phyloP scores from a whole-genome alignment of 2,329 filamentous ascomycete genomes.

The Phyllosticta citriasiana region DNA sequence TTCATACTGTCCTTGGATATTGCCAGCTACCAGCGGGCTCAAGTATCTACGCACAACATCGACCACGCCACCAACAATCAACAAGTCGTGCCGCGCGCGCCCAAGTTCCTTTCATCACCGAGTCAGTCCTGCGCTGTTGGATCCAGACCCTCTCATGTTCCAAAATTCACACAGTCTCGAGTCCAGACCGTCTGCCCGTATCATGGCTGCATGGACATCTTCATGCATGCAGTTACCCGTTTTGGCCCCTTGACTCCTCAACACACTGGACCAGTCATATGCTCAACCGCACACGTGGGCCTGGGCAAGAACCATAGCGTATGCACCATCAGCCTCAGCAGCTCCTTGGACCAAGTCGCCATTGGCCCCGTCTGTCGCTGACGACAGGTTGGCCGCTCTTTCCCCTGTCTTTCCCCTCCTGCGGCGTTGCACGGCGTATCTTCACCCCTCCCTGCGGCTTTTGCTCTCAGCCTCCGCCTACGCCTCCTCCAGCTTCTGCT shows the following conservation, averaged over 20 bases:
- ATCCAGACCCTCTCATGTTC: background rate
- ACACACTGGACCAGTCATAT: background rate
- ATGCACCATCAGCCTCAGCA: background rate
- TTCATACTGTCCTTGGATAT: no score
- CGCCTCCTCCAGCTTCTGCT: background rate
- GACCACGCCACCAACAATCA: background rate
- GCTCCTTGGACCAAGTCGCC: background rate
- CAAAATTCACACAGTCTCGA: background rate
- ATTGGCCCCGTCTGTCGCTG: background rate
- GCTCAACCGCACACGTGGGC: background rate
- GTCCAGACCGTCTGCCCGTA: background rate
- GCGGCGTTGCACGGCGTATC: background rate
- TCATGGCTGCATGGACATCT: background rate
- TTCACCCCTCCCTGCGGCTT: background rate
- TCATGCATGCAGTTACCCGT: background rate
- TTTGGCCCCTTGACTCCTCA: background rate
- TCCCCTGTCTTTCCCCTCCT: background rate
- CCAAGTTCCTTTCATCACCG: background rate
- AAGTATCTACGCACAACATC: background rate
- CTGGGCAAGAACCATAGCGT: background rate
- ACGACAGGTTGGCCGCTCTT: background rate
- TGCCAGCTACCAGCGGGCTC: background rate
- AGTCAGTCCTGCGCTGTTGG: background rate
- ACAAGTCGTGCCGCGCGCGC: background rate
- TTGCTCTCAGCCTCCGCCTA: background rate